Conservation (phyloP, 2,329 filamentous ascomycete genomes). For the Claviceps africana region DNA sequence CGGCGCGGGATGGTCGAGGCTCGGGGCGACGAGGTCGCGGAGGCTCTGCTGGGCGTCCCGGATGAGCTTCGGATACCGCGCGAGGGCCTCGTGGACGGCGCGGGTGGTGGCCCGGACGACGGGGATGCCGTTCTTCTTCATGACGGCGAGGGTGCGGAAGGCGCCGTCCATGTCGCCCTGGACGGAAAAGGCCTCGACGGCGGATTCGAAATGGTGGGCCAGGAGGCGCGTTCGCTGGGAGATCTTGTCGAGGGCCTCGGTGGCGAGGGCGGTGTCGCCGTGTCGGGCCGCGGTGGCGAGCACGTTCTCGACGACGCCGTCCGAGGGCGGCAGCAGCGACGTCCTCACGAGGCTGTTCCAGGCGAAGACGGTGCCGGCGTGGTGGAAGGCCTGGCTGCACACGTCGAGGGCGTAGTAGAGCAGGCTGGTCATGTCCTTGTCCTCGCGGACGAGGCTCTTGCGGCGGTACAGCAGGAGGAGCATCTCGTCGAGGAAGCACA, state of each 20-base stretch:
- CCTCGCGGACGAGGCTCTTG: conserved; percentile 19
- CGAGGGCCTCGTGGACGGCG: conserved; percentile 44
- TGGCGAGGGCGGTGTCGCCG: conserved; percentile 54
- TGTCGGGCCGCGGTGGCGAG: conserved; percentile 57
- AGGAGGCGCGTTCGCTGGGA: conserved; percentile 33
- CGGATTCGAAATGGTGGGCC: conserved; percentile 63
- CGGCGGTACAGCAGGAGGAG: conserved; percentile 52
- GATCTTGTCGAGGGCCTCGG: conserved; percentile 47
- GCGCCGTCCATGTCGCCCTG: conserved; percentile 48
- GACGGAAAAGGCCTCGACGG: conserved; percentile 56
- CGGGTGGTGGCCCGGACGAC: conserved; percentile 48
- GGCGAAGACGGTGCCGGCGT: conserved; percentile 50
- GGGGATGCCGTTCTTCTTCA: conserved; percentile 41
- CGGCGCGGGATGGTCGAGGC: no score
- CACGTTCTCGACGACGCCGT: conserved; percentile 52
- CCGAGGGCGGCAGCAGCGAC: conserved; percentile 30
- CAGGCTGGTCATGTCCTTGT: conserved; percentile 32
- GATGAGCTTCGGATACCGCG: conserved; percentile 28
- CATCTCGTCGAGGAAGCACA: conserved; percentile 65
- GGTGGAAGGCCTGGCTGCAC: conserved; percentile 51
- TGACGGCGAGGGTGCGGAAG: conserved; percentile 57
- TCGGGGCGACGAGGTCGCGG: conserved; percentile 29
- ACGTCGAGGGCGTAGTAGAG: conserved; percentile 63
- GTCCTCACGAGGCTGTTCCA: conserved; percentile 53
- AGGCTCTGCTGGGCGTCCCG: conserved; percentile 42